These are phyloP conservation scores for Pisolithus orientalis DNA, from an alignment of 768 basidiomycete genomes.

Conservation along the genomic window DNA sequence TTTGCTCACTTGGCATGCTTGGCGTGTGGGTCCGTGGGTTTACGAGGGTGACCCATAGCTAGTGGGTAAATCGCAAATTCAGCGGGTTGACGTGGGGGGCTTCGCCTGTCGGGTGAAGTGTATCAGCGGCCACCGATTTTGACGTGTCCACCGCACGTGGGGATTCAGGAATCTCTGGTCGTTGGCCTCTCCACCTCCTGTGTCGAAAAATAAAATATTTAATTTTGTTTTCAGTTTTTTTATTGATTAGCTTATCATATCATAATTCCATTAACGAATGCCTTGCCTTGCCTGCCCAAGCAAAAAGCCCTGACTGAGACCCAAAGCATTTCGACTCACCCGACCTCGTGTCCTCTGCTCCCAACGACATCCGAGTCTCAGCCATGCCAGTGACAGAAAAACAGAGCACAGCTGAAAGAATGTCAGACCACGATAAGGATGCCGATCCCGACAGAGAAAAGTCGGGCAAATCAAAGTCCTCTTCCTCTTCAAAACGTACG, in stretches of 20 bases:
- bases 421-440: conserved; percentile 14
- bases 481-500: conserved; percentile 28
- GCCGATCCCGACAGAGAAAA: conserved; percentile 14
- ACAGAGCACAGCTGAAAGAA: conserved; percentile 9
- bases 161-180: too few relatives aligned
- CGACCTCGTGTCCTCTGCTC: background rate
- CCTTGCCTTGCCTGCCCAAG: background rate
- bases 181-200: background rate
- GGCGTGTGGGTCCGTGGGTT: too few relatives aligned
- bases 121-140: too few relatives aligned
- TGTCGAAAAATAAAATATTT: background rate
- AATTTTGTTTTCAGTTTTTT: background rate
- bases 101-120: too few relatives aligned
- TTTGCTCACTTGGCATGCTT: too few relatives aligned
- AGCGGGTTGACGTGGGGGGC: too few relatives aligned
- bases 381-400: conserved; percentile 20
- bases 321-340: background rate
- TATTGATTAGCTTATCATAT: conserved; percentile 1
- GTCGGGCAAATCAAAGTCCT: conserved; percentile 18
- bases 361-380: background rate
- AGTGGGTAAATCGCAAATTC: too few relatives aligned
- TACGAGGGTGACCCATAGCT: too few relatives aligned
- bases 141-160: too few relatives aligned
- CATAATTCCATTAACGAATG: conserved; percentile 5
- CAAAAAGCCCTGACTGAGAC: background rate